Base-by-base conservation (phyloP, 345 rosid genomes). In the Populus euphratica region DNA sequence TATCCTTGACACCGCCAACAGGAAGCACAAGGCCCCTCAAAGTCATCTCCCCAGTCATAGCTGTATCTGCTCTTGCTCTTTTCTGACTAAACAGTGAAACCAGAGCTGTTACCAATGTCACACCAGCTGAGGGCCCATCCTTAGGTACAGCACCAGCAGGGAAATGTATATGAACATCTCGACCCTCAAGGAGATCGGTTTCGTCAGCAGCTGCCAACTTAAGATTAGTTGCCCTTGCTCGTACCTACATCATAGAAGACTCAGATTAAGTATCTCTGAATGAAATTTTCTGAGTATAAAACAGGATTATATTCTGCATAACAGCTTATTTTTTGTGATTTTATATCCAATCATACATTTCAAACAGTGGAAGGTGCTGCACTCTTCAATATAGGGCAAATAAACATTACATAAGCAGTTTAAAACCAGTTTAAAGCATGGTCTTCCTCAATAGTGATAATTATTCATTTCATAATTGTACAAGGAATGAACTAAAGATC, bases 31-130 rank as follows among this genome's bases (percentile, higher is more conserved):
- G 97, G 73, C 99, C 99, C 83, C 98, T 88, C 89, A 96, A 81
- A 56, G 99, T 96, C 93, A 93, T 96, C 85, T 96, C 99, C 61
- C 99, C 99, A 0, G 99, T 96, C 99, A 96, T 96, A 81, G 99
- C 98, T 69, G 99, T 96, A 84, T 93, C 98, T 78, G 97, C 94
- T 88, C 99, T 89, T 38, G 89, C 93, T 78, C 90, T 89, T 89
- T 86, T 92, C 86, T 86, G 93, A 82, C 94, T 86, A 72, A 96
- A 91, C 61, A 96, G 80, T 20, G 99, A 96, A 83, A 96, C 97
- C 80, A 96, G 87, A 50, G 98, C 96, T 1, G 99, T 93, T 66
- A 96, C 99, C 63, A 96, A 86, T 77, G 99, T 96, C 84, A 96
- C 93, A 62, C 99, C 99, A 17, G 99, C 99, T 72, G 99, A 96